Conservation (phyloP, 805 yeast species). For the Starmerella geochares region DNA sequence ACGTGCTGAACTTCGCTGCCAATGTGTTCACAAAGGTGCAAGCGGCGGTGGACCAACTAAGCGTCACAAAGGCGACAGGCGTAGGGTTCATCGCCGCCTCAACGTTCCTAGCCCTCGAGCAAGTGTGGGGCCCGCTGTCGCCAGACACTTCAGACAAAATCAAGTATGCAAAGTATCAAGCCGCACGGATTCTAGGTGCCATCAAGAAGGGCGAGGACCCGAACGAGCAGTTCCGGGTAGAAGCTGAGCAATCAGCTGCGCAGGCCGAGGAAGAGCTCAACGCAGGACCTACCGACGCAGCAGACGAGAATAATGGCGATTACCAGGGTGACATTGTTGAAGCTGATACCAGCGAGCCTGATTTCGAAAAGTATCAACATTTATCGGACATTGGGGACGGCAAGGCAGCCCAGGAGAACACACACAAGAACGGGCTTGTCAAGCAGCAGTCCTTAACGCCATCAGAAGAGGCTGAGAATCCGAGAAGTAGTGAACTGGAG, state of each 20-base stretch:
- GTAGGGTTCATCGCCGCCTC: slow-evolving; percentile 45
- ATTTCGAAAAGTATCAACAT: too few relatives aligned
- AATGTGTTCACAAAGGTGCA: slow-evolving; percentile 48
- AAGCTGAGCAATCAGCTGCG: neutral
- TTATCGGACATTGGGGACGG: too few relatives aligned
- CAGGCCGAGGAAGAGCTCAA: slow-evolving; percentile 7
- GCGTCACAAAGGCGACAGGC: slow-evolving; percentile 40
- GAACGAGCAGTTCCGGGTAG: slow-evolving; percentile 40
- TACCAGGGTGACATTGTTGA: too few relatives aligned
- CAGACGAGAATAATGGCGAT: too few relatives aligned
- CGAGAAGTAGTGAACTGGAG: neutral
- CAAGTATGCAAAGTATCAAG: slow-evolving; percentile 55
- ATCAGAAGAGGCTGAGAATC: neutral
- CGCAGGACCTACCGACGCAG: too few relatives aligned
- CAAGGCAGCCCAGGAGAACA: too few relatives aligned
- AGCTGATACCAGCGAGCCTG: too few relatives aligned
- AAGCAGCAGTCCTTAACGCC: too few relatives aligned
- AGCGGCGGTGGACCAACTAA: slow-evolving; percentile 38
- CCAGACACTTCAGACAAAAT: slow-evolving; percentile 37
- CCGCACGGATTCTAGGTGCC: slow-evolving; percentile 46
- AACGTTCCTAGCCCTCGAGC: slow-evolving; percentile 42
- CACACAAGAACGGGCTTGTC: too few relatives aligned
- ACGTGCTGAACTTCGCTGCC: slow-evolving; percentile 49
- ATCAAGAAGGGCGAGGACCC: slow-evolving; percentile 46
- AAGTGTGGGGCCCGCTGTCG: slow-evolving; percentile 32